Conservation (phyloP, 2,329 filamentous ascomycete genomes). For the Plenodomus lindquistii region DNA sequence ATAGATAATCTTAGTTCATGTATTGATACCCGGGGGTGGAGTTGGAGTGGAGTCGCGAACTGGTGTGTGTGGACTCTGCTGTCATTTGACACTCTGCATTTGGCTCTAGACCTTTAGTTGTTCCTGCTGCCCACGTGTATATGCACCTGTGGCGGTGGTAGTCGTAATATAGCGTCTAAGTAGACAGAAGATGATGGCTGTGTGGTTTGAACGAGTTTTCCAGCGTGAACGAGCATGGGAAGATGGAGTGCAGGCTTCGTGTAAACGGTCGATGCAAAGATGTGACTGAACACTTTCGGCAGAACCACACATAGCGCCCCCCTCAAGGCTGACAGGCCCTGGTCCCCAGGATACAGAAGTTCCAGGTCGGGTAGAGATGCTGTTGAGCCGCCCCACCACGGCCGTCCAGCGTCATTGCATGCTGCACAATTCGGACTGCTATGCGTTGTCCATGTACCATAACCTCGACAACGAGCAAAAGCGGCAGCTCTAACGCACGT, state of each 20-base stretch:
- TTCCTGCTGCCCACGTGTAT: neutral
- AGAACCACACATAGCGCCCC: too few relatives aligned
- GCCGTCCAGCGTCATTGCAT: neutral
- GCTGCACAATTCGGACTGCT: constrained; percentile 22
- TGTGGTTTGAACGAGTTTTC: neutral
- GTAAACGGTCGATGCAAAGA: neutral
- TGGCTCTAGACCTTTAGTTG: neutral
- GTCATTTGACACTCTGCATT: neutral
- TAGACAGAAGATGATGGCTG: neutral
- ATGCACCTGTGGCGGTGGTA: neutral
- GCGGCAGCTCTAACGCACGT: constrained; percentile 23
- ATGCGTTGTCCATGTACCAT: constrained; percentile 29
- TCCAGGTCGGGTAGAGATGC: constrained; percentile 5
- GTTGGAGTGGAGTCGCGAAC: constrained; percentile 20
- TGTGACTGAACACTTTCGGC: neutral
- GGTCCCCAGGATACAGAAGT: neutral
- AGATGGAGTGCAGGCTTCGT: neutral
- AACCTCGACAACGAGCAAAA: constrained; percentile 11
- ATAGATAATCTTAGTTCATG: constrained; percentile 18
- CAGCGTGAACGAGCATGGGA: neutral
- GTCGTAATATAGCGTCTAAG: neutral
- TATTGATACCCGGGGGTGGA: constrained; percentile 37
- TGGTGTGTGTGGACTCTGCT: constrained; percentile 21
- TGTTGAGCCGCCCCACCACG: neutral
- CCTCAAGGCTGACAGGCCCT: neutral